These are phyloP conservation scores for Flueggea neowawraea DNA, from an alignment of 441 rosid species.

Conservation along the genomic window DNA sequence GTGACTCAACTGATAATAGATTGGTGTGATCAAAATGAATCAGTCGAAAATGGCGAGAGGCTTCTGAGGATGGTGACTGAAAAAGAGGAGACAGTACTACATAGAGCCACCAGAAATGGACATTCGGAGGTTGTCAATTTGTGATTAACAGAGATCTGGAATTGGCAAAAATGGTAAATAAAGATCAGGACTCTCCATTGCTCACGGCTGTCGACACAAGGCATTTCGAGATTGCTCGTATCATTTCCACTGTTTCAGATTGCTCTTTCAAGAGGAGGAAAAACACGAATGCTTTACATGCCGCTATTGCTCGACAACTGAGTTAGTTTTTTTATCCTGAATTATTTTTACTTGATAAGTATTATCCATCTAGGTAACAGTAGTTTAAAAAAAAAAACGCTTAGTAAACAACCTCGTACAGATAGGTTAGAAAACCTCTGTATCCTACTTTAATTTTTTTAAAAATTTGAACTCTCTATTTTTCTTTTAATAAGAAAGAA, in stretches of 20 bases:
- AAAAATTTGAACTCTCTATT: too few relatives aligned
- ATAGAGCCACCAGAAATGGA: slow-evolving; percentile 31
- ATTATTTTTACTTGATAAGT: too few relatives aligned
- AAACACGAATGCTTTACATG: slow-evolving; percentile 34
- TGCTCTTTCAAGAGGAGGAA: slow-evolving; percentile 22
- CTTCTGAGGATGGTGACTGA: slow-evolving; percentile 26
- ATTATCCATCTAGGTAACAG: too few relatives aligned
- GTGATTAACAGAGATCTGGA: slow-evolving; percentile 24
- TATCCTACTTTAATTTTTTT: too few relatives aligned
- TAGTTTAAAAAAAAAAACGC: too few relatives aligned
- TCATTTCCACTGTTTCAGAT: slow-evolving; percentile 8
- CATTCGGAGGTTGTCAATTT: slow-evolving; percentile 19
- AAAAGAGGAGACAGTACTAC: slow-evolving; percentile 27
- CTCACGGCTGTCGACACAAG: slow-evolving; percentile 30
- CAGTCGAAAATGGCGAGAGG: slow-evolving; percentile 5
- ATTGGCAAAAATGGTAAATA: slow-evolving; percentile 15
- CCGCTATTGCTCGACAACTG: slow-evolving; percentile 18
- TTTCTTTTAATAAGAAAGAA: too few relatives aligned
- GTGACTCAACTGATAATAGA: slow-evolving; percentile 16
- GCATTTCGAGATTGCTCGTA: slow-evolving; percentile 13
- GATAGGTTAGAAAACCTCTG: too few relatives aligned
- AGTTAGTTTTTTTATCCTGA: too few relatives aligned
- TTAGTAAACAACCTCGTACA: too few relatives aligned
- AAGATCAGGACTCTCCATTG: slow-evolving; percentile 20
- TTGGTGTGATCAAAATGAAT: slow-evolving; percentile 5